Conservation (phyloP, 176 grass and related monocot genomes). For the Eleusine indica region DNA sequence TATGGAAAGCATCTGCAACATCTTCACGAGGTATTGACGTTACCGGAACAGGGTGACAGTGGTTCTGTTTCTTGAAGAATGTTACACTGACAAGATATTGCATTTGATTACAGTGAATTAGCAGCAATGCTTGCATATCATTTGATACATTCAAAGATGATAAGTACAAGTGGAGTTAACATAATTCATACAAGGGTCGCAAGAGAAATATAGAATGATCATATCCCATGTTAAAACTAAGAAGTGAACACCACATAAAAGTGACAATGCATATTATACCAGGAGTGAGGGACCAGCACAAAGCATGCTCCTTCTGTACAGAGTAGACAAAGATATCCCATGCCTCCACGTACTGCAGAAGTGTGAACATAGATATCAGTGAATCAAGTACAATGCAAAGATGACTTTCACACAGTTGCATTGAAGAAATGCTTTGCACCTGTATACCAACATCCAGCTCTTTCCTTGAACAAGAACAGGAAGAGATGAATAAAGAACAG, state of each 20-base stretch:
- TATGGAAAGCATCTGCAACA: conserved; percentile 10
- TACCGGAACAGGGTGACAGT: neutral
- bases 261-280: conserved; percentile 44
- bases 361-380: conserved; percentile 12
- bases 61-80: neutral
- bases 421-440: conserved; percentile 44
- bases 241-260: neutral
- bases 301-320: conserved; percentile 93
- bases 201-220: neutral
- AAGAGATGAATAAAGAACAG: conserved; percentile 74
- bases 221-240: conserved; percentile 4
- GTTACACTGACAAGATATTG: neutral
- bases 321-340: conserved; percentile 88
- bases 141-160: neutral
- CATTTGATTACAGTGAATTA: neutral
- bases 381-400: neutral
- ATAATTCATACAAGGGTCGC: conserved; percentile 1
- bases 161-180: neutral
- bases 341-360: conserved; percentile 89
- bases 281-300: conserved; percentile 85
- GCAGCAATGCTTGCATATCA: neutral
- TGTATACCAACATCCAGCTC: conserved; percentile 92
- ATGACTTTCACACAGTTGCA: neutral
- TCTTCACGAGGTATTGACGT: neutral
- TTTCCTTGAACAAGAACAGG: conserved; percentile 88